Conservation (phyloP, 768 basidiomycete species). For the Amanita inopinata region DNA sequence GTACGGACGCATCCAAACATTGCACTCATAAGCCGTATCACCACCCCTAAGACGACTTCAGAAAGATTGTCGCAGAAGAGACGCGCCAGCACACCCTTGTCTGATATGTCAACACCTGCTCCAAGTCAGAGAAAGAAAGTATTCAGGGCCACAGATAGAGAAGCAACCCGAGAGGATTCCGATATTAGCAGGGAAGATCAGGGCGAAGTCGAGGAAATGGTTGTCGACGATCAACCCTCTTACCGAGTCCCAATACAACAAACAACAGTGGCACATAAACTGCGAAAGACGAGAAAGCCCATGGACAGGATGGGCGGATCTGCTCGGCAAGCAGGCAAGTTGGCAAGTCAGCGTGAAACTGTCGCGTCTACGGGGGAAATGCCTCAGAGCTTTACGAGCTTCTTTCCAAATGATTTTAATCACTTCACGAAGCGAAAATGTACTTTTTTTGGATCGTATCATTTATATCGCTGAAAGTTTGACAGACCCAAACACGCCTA, state of each 20-base stretch:
- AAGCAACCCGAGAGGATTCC: neutral
- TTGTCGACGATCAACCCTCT: slow-evolving; percentile 27
- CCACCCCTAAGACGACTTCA: neutral
- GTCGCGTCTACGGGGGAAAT: no score
- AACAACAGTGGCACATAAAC: neutral
- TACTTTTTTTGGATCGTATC: neutral
- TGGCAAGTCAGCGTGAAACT: no score
- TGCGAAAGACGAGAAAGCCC: neutral
- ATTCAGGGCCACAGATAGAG: slow-evolving; percentile 5
- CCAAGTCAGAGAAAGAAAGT: slow-evolving; percentile 1
- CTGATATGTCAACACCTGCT: neutral
- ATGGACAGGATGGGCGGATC: neutral
- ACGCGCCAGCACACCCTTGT: slow-evolving; percentile 6
- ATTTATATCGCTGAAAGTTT: neutral
- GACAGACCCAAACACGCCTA: neutral
- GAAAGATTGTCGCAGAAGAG: neutral
- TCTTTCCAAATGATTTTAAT: neutral
- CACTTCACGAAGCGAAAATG: slow-evolving; percentile 4
- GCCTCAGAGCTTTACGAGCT: neutral
- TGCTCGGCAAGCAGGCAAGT: no score
- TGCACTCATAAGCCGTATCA: slow-evolving; percentile 23
- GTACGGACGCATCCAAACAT: slow-evolving; percentile 35
- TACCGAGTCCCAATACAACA: neutral
- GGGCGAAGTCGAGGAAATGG: slow-evolving; percentile 43
- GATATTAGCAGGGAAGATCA: slow-evolving; percentile 25